Conservation (phyloP, 306 rosid species). For the Notholithocarpus densiflorus region DNA sequence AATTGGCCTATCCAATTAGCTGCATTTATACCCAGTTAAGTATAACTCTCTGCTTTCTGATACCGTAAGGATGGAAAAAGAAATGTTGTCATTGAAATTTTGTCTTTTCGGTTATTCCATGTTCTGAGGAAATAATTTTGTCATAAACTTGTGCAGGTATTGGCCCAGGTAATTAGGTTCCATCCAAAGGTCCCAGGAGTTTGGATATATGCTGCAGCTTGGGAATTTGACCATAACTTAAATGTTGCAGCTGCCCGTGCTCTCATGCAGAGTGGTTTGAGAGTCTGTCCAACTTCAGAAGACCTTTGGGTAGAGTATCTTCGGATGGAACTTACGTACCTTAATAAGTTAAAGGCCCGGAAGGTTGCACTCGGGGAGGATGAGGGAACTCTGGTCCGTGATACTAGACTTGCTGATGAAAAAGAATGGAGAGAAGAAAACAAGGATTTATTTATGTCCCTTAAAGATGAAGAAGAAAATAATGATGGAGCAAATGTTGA, state of each 20-base stretch:
- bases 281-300: slow-evolving; percentile 73
- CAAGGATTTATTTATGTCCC: slow-evolving; percentile 68
- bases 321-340: slow-evolving; percentile 88
- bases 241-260: slow-evolving; percentile 84
- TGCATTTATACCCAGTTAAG: background rate
- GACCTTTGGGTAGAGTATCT: slow-evolving; percentile 95
- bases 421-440: slow-evolving; percentile 82
- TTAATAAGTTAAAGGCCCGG: slow-evolving; percentile 78
- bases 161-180: slow-evolving; percentile 71
- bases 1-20: background rate
- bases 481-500: slow-evolving; percentile 29
- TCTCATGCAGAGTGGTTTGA: slow-evolving; percentile 83
- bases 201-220: slow-evolving; percentile 98
- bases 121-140: background rate
- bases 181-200: slow-evolving; percentile 85
- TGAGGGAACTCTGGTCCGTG: slow-evolving; percentile 54
- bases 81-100: background rate
- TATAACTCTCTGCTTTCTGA: background rate
- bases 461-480: slow-evolving; percentile 36
- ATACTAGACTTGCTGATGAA: slow-evolving; percentile 42
- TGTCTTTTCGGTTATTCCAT: background rate
- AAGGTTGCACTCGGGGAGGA: slow-evolving; percentile 95
- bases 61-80: background rate
- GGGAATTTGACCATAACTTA: slow-evolving; percentile 88
- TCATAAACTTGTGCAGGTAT: slow-evolving; percentile 43